phyloP scores from a whole-genome alignment of 345 rosid species.

The Lepidium africanum region DNA sequence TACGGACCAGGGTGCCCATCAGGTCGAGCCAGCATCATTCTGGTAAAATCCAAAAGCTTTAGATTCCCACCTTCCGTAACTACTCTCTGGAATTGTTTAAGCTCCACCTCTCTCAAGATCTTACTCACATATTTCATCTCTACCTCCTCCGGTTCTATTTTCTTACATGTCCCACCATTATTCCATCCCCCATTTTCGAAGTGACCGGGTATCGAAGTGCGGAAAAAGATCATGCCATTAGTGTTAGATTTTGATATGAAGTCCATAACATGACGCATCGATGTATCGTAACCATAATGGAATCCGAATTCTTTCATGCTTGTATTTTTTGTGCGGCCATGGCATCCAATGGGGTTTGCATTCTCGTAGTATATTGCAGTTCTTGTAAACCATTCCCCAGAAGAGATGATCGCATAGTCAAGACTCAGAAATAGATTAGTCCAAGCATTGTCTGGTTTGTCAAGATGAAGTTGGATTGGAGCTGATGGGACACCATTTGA shows the following conservation, averaged over 20 bases:
- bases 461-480: slow-evolving; percentile 74
- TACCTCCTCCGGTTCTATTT: slow-evolving; percentile 45
- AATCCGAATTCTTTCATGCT: slow-evolving; percentile 74
- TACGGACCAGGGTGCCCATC: slow-evolving; percentile 41
- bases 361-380: slow-evolving; percentile 78
- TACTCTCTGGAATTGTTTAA: slow-evolving; percentile 10
- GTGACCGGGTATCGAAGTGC: no score
- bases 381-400: slow-evolving; percentile 94
- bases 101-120: no score
- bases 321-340: slow-evolving; percentile 49
- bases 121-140: slow-evolving; percentile 47
- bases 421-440: slow-evolving; percentile 38
- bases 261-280: slow-evolving; percentile 50
- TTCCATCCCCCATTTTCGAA: no score
- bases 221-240: slow-evolving; percentile 28
- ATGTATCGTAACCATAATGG: slow-evolving; percentile 64
- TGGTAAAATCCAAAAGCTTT: slow-evolving; percentile 67
- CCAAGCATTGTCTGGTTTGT: slow-evolving; percentile 73
- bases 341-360: slow-evolving; percentile 55
- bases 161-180: slow-evolving; percentile 59
- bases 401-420: slow-evolving; percentile 32
- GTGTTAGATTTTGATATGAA: slow-evolving; percentile 49
- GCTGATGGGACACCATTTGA: slow-evolving; percentile 66
- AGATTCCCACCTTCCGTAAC: slow-evolving; percentile 39
- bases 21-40: slow-evolving; percentile 40